phyloP scores from a whole-genome alignment of 2,329 filamentous ascomycete species.

The Penicillium corylophilum region DNA sequence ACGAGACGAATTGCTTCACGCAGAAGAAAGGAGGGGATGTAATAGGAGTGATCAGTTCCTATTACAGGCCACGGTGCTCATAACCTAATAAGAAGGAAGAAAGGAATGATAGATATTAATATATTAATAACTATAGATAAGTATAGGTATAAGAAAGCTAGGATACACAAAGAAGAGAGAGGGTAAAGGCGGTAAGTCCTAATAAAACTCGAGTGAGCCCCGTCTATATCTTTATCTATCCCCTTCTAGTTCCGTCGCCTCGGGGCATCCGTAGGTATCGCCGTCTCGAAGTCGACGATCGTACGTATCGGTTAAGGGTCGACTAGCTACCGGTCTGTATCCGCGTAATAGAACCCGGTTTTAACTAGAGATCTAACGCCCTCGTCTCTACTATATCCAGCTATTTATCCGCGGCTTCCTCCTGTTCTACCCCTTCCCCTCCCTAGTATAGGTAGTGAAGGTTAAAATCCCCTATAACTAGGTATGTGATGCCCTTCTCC shows the following conservation, averaged over 20 bases:
- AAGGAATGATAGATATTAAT: no score
- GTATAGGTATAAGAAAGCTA: no score
- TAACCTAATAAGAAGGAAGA: no score
- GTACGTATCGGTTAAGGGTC: conserved; percentile 7
- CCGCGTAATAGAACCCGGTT: conserved; percentile 2
- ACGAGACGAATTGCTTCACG: no score
- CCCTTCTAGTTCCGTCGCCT: not conserved
- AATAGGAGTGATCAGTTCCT: no score
- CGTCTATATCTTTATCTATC: not conserved
- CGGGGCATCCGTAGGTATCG: not conserved
- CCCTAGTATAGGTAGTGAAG: conserved; percentile 4
- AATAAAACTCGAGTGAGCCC: no score
- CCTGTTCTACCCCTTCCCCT: not conserved
- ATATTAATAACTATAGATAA: no score
- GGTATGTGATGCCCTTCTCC: not conserved
- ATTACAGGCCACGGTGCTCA: no score
- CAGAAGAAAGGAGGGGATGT: no score
- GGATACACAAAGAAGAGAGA: no score
- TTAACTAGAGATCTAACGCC: conserved; percentile 1
- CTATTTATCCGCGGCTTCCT: not conserved
- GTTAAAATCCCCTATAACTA: conserved; percentile 6
- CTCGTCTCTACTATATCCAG: not conserved
- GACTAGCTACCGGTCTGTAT: not conserved
- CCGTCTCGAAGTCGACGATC: not conserved
- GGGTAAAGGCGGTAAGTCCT: no score